These are phyloP conservation scores for Albophoma yamanashiensis DNA, from an alignment of 2,329 filamentous ascomycete genomes.

Conservation along the genomic window DNA sequence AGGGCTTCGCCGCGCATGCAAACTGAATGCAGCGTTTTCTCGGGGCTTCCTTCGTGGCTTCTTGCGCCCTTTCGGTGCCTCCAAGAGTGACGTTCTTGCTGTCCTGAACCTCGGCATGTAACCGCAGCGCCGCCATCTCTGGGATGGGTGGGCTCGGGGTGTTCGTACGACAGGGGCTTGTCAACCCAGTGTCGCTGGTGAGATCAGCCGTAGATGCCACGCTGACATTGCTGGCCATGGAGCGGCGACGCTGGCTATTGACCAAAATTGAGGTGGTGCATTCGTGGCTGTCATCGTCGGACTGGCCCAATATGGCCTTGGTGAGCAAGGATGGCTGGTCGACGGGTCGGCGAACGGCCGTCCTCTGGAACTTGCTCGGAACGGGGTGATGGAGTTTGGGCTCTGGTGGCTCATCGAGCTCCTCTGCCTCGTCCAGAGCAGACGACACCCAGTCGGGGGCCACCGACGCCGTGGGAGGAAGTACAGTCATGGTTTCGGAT, in stretches of 20 bases:
- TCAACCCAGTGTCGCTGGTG: conserved; percentile 88
- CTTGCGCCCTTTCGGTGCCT: conserved; percentile 29
- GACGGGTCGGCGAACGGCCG: conserved; percentile 32
- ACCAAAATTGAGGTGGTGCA: conserved; percentile 24
- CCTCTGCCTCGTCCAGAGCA: conserved; percentile 54
- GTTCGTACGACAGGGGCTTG: conserved; percentile 77
- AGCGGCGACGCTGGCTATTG: conserved; percentile 40
- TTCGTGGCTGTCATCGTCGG: conserved; percentile 42
- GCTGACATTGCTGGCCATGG: conserved; percentile 71
- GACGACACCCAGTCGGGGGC: conserved; percentile 22
- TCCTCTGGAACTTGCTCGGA: conserved; percentile 33
- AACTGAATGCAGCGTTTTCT: conserved; percentile 90
- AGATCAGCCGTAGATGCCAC: conserved; percentile 77
- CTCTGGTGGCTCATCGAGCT: conserved; percentile 86
- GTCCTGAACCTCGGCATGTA: conserved; percentile 21
- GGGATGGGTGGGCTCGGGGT: conserved; percentile 82
- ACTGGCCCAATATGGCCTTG: conserved; percentile 62
- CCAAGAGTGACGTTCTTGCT: conserved; percentile 14
- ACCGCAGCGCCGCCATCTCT: conserved; percentile 36
- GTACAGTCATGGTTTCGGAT: conserved; percentile 15
- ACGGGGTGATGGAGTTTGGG: conserved; percentile 16
- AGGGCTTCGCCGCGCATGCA: conserved; percentile 63
- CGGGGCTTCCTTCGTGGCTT: conserved; percentile 15
- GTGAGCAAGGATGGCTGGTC: conserved; percentile 77
- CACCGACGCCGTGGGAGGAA: conserved; percentile 11